Conservation (phyloP, 805 yeast species). For the Debaryomyces castellii region DNA sequence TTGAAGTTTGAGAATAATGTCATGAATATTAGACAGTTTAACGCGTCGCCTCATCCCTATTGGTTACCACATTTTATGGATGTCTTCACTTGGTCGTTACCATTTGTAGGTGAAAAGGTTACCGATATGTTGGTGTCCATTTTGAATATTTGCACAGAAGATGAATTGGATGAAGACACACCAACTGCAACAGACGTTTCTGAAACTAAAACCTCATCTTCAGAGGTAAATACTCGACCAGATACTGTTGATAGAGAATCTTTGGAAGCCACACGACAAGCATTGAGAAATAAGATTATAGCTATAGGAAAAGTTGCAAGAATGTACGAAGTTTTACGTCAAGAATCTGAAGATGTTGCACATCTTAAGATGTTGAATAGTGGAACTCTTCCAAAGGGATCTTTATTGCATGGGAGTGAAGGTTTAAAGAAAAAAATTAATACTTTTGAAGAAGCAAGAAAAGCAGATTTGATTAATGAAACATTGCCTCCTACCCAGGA, state of each 20-base stretch:
- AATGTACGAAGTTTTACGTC: slow-evolving; percentile 85
- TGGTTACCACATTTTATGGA: slow-evolving; percentile 97
- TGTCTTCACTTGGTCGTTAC: slow-evolving; percentile 95
- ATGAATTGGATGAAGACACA: slow-evolving; percentile 80
- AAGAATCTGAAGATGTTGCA: slow-evolving; percentile 83
- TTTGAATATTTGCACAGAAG: slow-evolving; percentile 91
- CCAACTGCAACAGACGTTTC: slow-evolving; percentile 35
- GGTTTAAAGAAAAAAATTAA: slow-evolving; percentile 68
- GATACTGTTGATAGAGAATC: slow-evolving; percentile 14
- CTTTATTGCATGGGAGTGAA: slow-evolving; percentile 78
- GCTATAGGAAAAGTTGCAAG: slow-evolving; percentile 96
- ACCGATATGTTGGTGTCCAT: slow-evolving; percentile 90
- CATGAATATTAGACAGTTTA: slow-evolving; percentile 94
- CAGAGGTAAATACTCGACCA: slow-evolving; percentile 8
- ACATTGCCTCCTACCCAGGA: slow-evolving; percentile 79
- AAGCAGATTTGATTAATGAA: slow-evolving; percentile 80
- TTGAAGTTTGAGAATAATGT: slow-evolving; percentile 87
- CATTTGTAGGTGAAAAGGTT: slow-evolving; percentile 95
- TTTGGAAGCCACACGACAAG: slow-evolving; percentile 41
- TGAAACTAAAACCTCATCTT: slow-evolving; percentile 6
- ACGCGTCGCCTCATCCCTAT: slow-evolving; percentile 91
- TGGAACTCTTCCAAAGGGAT: slow-evolving; percentile 83
- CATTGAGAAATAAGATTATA: slow-evolving; percentile 80
- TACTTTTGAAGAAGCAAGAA: slow-evolving; percentile 80
- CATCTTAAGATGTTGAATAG: slow-evolving; percentile 72